Evolutionary conservation across 805 yeast species (phyloP), one percentile per base, ranked within the genome.

Genomic region (Lipomyces sp.): DNA sequence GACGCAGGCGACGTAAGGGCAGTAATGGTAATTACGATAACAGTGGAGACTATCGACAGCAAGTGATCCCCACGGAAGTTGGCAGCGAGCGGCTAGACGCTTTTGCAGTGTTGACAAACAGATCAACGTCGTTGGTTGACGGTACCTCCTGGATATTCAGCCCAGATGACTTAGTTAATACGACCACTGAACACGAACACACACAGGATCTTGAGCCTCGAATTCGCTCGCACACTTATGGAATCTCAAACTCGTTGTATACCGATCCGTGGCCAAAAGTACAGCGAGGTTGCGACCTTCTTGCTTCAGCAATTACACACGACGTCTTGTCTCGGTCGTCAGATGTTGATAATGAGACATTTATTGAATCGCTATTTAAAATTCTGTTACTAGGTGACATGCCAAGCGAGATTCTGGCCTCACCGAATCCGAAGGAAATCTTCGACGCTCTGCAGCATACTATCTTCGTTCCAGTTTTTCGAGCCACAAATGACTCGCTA

Each of bases 201-300:
- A 53, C 33, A 24, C 34, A 54, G 15, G 45, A 35, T 34, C 13
- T 66, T 29, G 64, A 60, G 34, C 6, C 45, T 1, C 39, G 60
- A 3, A 60, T 58, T 7, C 57, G 66, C 35, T 68, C 76, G 18
- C 74, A 77, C 7, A 82, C 86, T 0, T 80, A 87, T 63, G 90
- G 91, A 0, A 73, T 90, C 13, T 88, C 93, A 0, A 90, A 90
- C 74, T 88, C 93, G 1, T 77, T 85, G n/a, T 84, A 80, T 70
- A 80, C 82, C 37, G 80, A 85, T 33, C 89, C 90, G 5, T 93
- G 98, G 98, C 83, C 84, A 0, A 94, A 93, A 73, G 89, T 89
- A 0, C 71, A 74, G 3, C 62, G 78, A 4, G 97, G 94, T 0
- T 83, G 80, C 75, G 74, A 73, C 72, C 80, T 76, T 65, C 77